Evolutionary conservation across 169 alveolate genomes (phyloP).

Genomic region (Cyclospora cayetanensis): DNA sequence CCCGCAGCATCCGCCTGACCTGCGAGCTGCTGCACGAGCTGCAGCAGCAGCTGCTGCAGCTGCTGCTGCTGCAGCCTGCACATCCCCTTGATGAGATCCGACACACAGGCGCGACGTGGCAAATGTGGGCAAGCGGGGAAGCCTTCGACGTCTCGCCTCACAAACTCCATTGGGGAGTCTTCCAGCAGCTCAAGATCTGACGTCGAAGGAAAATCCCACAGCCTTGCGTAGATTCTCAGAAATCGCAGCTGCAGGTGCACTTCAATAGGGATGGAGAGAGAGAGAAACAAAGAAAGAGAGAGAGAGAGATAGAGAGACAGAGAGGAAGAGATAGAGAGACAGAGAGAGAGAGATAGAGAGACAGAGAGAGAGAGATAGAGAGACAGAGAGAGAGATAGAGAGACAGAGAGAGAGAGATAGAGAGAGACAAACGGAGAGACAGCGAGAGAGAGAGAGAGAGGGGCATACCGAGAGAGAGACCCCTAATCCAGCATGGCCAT

Average conservation of each 20-base stretch:
- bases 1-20: background rate
- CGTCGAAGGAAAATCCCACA: background rate
- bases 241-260: background rate
- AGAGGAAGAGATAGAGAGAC: background rate
- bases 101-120: conserved; percentile 48
- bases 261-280: background rate
- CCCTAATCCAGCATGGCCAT: background rate
- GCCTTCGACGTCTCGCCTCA: conserved; percentile 54
- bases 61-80: conserved; percentile 13
- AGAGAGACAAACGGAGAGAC: background rate
- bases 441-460: background rate
- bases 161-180: conserved; percentile 48
- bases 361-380: background rate
- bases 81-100: conserved; percentile 45
- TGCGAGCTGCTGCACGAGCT: conserved; percentile 4
- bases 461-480: background rate
- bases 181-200: conserved; percentile 44
- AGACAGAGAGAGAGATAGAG: background rate
- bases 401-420: background rate
- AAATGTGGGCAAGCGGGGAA: conserved; percentile 3
- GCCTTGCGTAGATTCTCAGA: background rate
- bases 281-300: background rate
- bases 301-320: background rate
- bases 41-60: conserved; percentile 20
- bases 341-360: background rate